phyloP scores from a whole-genome alignment of 306 rosid species.

The Ceratonia siliqua region DNA sequence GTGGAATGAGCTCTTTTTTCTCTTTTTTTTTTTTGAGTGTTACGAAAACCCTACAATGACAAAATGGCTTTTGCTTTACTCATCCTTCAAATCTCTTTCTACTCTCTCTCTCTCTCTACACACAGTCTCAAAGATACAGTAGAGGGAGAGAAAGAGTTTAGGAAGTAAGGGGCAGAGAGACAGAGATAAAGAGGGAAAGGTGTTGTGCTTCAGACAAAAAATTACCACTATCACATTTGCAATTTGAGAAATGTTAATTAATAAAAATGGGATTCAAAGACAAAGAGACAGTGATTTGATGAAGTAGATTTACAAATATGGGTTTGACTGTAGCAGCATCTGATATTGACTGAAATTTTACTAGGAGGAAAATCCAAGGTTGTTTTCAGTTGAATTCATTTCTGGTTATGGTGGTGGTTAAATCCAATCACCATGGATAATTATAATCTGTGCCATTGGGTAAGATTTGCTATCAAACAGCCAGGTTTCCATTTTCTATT shows the following conservation, averaged over 20 bases:
- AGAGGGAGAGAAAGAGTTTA: conserved; percentile 21
- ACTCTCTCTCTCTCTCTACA: conserved; percentile 42
- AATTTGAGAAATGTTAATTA: neutral
- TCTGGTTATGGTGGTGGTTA: neutral
- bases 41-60: conserved; percentile 52
- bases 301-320: conserved; percentile 25
- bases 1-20: conserved; percentile 20
- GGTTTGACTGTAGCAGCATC: conserved; percentile 20
- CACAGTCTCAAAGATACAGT: conserved; percentile 38
- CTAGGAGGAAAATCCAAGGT: neutral
- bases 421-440: neutral
- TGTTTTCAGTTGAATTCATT: neutral
- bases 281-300: neutral
- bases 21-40: neutral
- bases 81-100: conserved; percentile 41
- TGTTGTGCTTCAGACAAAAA: conserved; percentile 37
- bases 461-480: neutral
- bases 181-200: neutral
- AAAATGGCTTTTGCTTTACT: conserved; percentile 49
- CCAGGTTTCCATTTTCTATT: neutral
- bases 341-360: neutral
- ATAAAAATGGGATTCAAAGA: neutral
- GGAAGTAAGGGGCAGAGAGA: neutral
- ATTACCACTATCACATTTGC: conserved; percentile 20
- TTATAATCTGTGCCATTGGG: too few relatives aligned